Conservation (phyloP, 352 stramenopile genomes). For the Thraustochytrium sp. region DNA sequence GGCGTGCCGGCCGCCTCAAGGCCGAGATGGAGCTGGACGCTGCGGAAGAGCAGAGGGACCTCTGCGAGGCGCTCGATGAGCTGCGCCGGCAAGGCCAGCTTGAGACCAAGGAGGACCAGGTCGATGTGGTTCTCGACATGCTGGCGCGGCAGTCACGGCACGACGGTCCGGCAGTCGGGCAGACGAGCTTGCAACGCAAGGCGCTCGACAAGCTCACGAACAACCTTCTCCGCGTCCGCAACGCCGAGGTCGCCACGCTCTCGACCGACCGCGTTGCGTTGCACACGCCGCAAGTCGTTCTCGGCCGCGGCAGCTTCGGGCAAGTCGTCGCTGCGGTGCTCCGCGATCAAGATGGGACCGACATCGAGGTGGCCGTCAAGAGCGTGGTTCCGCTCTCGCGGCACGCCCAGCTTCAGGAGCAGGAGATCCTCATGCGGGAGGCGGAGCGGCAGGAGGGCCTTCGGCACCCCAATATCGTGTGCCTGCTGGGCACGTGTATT, state of each 20-base stretch:
- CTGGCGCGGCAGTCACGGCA: not conserved
- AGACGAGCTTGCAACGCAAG: not conserved
- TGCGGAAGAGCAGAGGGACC: not conserved
- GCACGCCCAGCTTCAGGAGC: not conserved
- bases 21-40: too few species aligned
- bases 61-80: not conserved
- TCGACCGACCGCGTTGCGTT: not conserved
- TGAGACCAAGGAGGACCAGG: not conserved
- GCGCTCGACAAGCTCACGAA: not conserved
- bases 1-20: too few species aligned
- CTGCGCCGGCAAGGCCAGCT: not conserved
- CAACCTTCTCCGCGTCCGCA: not conserved
- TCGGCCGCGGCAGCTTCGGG: not conserved
- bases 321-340: not conserved
- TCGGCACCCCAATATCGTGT: not conserved
- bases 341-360: not conserved
- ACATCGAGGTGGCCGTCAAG: not conserved
- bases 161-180: not conserved
- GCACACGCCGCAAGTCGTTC: not conserved
- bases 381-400: not conserved
- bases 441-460: not conserved
- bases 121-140: not conserved
- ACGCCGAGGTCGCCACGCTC: not conserved
- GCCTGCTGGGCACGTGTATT: slow-evolving; percentile 8
- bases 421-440: not conserved